phyloP scores from a whole-genome alignment of 257 asterid species.

The Solanum pimpinellifolium region DNA sequence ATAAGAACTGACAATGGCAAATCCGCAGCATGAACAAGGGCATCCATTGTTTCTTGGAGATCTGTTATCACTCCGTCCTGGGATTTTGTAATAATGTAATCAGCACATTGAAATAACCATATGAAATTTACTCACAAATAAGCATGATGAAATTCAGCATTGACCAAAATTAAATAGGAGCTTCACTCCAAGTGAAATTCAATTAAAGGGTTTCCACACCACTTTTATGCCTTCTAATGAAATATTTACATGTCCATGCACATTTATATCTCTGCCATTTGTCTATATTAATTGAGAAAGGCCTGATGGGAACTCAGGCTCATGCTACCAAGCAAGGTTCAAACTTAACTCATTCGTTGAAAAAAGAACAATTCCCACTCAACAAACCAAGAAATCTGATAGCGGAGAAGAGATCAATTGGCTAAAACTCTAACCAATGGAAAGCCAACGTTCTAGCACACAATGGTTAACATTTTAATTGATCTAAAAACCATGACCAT shows the following conservation, averaged over 20 bases:
- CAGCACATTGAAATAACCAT: neutral
- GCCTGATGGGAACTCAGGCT: neutral
- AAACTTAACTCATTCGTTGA: neutral
- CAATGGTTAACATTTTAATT: neutral
- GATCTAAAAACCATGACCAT: neutral
- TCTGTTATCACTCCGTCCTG: constrained; percentile 99
- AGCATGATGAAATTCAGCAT: neutral
- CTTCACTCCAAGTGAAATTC: neutral
- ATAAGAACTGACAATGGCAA: constrained; percentile 88
- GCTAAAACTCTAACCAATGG: neutral
- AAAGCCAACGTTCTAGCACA: neutral
- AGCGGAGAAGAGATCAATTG: neutral
- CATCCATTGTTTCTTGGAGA: constrained; percentile 96
- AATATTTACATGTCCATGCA: neutral
- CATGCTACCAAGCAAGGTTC: neutral
- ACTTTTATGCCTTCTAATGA: neutral
- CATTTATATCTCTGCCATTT: neutral
- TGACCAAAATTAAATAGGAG: neutral
- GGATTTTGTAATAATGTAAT: neutral
- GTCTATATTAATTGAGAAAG: neutral
- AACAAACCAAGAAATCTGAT: neutral
- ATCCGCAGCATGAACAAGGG: constrained; percentile 86
- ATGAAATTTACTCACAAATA: neutral
- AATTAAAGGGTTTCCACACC: neutral
- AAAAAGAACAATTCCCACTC: neutral